Conservation (phyloP, 495 filamentous ascomycete species). For the Delitschia confertaspora region DNA sequence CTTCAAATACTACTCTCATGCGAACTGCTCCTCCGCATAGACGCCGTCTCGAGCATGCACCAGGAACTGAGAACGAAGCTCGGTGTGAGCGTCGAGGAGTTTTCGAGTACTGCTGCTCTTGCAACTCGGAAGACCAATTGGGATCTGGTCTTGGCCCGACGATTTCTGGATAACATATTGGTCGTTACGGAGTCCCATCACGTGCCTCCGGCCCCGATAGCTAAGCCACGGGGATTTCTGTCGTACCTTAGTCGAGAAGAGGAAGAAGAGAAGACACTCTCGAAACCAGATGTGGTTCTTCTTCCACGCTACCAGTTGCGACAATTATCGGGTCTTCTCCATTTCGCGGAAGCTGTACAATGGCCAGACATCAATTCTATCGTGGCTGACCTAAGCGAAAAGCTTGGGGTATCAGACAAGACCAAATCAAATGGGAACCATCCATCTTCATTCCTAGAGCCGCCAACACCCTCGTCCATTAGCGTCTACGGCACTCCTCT, state of each 20-base stretch:
- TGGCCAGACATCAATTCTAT: conserved; percentile 43
- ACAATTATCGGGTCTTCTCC: conserved; percentile 43
- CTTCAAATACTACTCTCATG: conserved; percentile 70
- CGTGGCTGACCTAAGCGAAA: conserved; percentile 42
- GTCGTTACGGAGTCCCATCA: conserved; percentile 24
- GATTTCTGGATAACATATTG: conserved; percentile 65
- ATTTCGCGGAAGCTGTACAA: conserved; percentile 44
- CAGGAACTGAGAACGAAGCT: conserved; percentile 46
- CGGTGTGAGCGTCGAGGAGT: conserved; percentile 49
- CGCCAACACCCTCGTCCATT: conserved; percentile 16
- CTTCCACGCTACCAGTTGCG: conserved; percentile 36
- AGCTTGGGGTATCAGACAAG: conserved; percentile 37
- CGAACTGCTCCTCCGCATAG: conserved; percentile 67
- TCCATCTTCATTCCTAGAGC: conserved; percentile 13
- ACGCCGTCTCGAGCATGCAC: conserved; percentile 43
- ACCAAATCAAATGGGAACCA: conserved; percentile 20
- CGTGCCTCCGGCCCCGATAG: conserved; percentile 17
- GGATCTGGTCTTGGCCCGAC: conserved; percentile 66
- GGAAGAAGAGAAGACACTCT: conserved; percentile 29
- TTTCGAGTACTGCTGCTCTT: conserved; percentile 53
- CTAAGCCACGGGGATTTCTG: conserved; percentile 43
- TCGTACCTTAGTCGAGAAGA: conserved; percentile 26
- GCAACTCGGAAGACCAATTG: conserved; percentile 64
- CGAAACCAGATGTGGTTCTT: conserved; percentile 31
- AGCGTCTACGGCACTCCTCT: conserved; percentile 34